phyloP scores from a whole-genome alignment of 2,329 filamentous ascomycete genomes.

The Neophaeococcomyces aloes region DNA sequence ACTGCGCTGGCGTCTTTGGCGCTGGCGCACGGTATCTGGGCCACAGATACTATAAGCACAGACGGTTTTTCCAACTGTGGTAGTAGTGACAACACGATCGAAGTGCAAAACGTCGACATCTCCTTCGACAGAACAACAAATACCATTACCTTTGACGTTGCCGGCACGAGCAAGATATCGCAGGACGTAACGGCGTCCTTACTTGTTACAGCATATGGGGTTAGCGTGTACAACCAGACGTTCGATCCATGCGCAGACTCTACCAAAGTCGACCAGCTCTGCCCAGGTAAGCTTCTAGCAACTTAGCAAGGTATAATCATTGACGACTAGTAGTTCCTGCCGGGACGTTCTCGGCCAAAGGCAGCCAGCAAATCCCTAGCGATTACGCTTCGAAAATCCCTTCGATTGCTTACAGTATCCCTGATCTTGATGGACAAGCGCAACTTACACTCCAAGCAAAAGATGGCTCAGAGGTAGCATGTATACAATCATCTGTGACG shows the following conservation, averaged over 20 bases:
- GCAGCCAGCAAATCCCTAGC: conserved; percentile 59
- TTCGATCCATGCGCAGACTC: conserved; percentile 71
- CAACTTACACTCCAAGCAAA: conserved; percentile 61
- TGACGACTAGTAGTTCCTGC: conserved; percentile 51
- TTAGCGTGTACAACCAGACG: conserved; percentile 61
- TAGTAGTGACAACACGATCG: conserved; percentile 46
- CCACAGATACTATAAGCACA: conserved; percentile 64
- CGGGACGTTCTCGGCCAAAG: conserved; percentile 62
- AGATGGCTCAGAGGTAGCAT: conserved; percentile 59
- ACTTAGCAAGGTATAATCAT: not conserved
- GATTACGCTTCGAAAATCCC: conserved; percentile 68
- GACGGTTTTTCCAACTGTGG: conserved; percentile 66
- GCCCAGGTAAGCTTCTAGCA: conserved; percentile 53
- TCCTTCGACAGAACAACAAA: conserved; percentile 66
- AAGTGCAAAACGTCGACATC: conserved; percentile 64
- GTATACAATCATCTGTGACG: conserved; percentile 66
- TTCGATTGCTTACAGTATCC: conserved; percentile 76
- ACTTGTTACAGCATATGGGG: conserved; percentile 73
- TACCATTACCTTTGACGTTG: conserved; percentile 68
- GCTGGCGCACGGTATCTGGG: conserved; percentile 38
- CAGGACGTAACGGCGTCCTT: conserved; percentile 74
- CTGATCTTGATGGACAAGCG: conserved; percentile 79
- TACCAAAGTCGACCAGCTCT: conserved; percentile 63
- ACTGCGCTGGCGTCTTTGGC: conserved; percentile 13
- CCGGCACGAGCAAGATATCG: conserved; percentile 59